Conservation (phyloP, 2,329 filamentous ascomycete species). For the Beauveria pseudobassiana region DNA sequence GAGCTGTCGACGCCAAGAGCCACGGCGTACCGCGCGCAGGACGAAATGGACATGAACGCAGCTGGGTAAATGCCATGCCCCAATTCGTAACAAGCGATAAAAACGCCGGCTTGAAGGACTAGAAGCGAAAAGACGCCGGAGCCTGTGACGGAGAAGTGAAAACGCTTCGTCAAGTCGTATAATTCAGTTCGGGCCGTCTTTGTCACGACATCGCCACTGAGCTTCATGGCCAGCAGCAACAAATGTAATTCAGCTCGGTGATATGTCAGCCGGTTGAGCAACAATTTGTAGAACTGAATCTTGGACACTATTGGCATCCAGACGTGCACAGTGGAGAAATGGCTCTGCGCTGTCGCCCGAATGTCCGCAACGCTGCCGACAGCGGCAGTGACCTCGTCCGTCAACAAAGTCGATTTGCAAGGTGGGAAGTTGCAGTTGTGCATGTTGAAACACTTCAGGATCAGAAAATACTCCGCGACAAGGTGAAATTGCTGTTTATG, state of each 20-base stretch:
- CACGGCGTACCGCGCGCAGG: conserved; percentile 12
- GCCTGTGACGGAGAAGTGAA: conserved; percentile 4
- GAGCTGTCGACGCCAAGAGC: conserved; percentile 12
- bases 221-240: conserved; percentile 12
- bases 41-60: conserved; percentile 10
- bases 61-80: conserved; percentile 13
- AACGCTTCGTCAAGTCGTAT: conserved; percentile 12
- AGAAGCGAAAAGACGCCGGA: conserved; percentile 11
- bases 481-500: background rate
- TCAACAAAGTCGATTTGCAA: background rate
- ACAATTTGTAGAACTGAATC: conserved; percentile 4
- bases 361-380: conserved; percentile 12
- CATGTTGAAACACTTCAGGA: background rate
- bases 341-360: conserved; percentile 7
- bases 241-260: conserved; percentile 8
- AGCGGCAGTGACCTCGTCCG: background rate
- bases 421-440: background rate
- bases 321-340: conserved; percentile 13
- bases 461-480: background rate
- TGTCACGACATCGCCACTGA: background rate
- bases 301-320: conserved; percentile 15
- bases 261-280: conserved; percentile 7
- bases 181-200: conserved; percentile 1
- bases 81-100: conserved; percentile 12
- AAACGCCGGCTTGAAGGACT: conserved; percentile 12